These are phyloP conservation scores for Cytospora piceicola DNA, from an alignment of 2,329 filamentous ascomycete genomes.

Conservation along the genomic window DNA sequence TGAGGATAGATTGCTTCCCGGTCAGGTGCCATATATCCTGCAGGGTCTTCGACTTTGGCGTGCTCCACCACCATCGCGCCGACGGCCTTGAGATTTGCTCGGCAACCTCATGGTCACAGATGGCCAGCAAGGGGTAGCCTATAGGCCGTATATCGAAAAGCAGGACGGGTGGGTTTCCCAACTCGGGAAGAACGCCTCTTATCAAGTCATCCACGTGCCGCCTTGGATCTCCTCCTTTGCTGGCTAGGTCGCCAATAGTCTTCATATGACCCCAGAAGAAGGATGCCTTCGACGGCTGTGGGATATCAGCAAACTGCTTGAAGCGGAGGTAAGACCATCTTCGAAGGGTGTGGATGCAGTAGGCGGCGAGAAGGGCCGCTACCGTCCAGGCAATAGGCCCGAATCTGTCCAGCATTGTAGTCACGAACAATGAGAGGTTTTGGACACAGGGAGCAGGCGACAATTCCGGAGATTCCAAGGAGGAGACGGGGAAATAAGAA, in stretches of 20 bases:
- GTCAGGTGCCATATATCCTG: slow-evolving; percentile 35
- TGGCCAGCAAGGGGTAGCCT: slow-evolving; percentile 39
- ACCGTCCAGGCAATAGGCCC: slow-evolving; percentile 26
- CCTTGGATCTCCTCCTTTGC: slow-evolving; percentile 15
- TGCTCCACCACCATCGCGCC: slow-evolving; percentile 39
- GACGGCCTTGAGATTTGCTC: slow-evolving; percentile 44
- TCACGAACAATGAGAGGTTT: not conserved
- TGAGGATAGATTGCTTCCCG: slow-evolving; percentile 35
- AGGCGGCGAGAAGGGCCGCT: slow-evolving; percentile 17
- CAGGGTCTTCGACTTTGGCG: slow-evolving; percentile 41
- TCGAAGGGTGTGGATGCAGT: slow-evolving; percentile 13
- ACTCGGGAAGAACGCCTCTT: slow-evolving; percentile 26
- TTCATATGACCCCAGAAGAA: slow-evolving; percentile 25
- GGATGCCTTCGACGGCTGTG: slow-evolving; percentile 22
- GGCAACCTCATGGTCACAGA: slow-evolving; percentile 42
- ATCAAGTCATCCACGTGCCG: slow-evolving; percentile 33
- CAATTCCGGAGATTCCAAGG: not conserved
- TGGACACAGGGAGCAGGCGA: not conserved
- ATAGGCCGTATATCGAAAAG: slow-evolving; percentile 43
- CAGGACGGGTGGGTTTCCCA: slow-evolving; percentile 41
- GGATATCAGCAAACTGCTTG: slow-evolving; percentile 21
- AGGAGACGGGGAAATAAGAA: not conserved
- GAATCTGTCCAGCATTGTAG: slow-evolving; percentile 10
- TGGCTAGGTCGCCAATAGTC: slow-evolving; percentile 15
- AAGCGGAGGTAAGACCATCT: slow-evolving; percentile 24